phyloP scores from a whole-genome alignment of 2,329 filamentous ascomycete species.

The Epichloe amarillans region DNA sequence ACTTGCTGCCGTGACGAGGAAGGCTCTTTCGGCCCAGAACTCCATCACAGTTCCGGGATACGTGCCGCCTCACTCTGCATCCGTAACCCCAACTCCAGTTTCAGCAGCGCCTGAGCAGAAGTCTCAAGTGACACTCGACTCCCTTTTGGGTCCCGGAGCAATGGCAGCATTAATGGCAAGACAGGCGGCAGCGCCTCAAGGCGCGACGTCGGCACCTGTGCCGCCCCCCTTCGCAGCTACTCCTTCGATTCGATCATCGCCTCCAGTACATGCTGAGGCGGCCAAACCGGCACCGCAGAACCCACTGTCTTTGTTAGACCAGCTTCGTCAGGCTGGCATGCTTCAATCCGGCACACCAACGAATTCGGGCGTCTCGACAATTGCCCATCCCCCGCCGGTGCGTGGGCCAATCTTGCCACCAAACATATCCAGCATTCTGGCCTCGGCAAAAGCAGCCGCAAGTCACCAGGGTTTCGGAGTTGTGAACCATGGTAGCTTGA shows the following conservation, averaged over 20 bases:
- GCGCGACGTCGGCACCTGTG: constrained; percentile 27
- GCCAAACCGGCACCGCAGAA: constrained; percentile 21
- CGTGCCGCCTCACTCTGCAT: constrained; percentile 19
- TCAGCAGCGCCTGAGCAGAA: constrained; percentile 19
- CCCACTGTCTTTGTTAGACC: constrained; percentile 50
- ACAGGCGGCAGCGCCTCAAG: constrained; percentile 36
- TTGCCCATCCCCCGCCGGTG: constrained; percentile 15
- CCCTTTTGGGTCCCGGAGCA: constrained; percentile 45
- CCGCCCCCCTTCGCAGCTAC: constrained; percentile 20
- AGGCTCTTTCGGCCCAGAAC: constrained; percentile 31
- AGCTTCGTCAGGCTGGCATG: constrained; percentile 55
- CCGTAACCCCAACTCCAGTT: constrained; percentile 20
- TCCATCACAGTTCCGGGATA: constrained; percentile 27
- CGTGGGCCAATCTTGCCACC: constrained; percentile 19
- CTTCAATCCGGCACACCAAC: constrained; percentile 34
- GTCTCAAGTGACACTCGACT: constrained; percentile 38
- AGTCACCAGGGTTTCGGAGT: constrained; percentile 16
- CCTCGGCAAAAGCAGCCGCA: constrained; percentile 17
- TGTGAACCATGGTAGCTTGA: constrained; percentile 44
- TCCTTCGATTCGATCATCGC: constrained; percentile 35
- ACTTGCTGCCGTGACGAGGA: constrained; percentile 51
- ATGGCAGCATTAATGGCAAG: constrained; percentile 45
- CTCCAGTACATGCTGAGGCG: constrained; percentile 27
- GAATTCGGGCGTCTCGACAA: constrained; percentile 21
- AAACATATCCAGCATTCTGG: constrained; percentile 23